Conservation (phyloP, 2,329 filamentous ascomycete species). For the Colletotrichum incanum region DNA sequence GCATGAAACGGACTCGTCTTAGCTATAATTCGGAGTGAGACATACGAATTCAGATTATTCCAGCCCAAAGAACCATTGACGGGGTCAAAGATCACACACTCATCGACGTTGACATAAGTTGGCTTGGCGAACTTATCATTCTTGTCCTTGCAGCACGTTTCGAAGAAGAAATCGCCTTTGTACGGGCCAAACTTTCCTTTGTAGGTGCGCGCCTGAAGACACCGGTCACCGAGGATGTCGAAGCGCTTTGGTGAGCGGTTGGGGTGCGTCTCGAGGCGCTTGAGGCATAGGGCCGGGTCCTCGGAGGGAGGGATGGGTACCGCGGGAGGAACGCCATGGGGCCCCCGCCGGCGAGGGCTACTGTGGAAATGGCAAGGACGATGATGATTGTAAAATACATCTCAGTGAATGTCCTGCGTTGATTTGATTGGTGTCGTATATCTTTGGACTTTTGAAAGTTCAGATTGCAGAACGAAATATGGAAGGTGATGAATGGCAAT, state of each 20-base stretch:
- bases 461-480: not conserved
- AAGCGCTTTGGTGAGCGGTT: not conserved
- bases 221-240: slow-evolving; percentile 12
- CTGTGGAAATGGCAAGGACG: not conserved
- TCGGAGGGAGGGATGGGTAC: not conserved
- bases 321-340: not conserved
- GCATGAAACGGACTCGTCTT: too few species aligned
- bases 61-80: not conserved
- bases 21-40: too few species aligned
- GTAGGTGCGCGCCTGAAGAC: slow-evolving; percentile 21
- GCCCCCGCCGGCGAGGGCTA: not conserved
- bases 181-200: slow-evolving; percentile 23
- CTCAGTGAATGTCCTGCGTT: not conserved
- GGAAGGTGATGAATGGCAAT: not conserved
- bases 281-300: slow-evolving; percentile 12
- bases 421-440: not conserved
- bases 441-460: not conserved
- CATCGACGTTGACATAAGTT: slow-evolving; percentile 12
- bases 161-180: slow-evolving; percentile 20
- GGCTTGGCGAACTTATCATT: slow-evolving; percentile 12
- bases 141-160: slow-evolving; percentile 25
- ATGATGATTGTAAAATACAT: not conserved
- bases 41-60: not conserved
- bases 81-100: slow-evolving; percentile 19
- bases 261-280: slow-evolving; percentile 23